Evolutionary conservation across 2,329 filamentous ascomycete genomes (phyloP).

Genomic region (Aureobasidium lini): DNA sequence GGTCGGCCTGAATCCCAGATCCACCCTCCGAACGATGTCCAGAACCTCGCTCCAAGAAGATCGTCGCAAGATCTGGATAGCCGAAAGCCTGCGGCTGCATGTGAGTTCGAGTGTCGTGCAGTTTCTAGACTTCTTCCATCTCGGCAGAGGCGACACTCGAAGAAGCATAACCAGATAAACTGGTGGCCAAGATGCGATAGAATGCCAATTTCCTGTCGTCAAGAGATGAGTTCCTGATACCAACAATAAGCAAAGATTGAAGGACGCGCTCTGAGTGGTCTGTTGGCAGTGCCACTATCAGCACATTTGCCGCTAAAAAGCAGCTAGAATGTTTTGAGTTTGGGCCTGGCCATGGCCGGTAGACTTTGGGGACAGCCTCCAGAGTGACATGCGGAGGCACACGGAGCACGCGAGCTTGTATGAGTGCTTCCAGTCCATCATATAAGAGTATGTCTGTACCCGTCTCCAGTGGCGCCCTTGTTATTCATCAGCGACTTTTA

Average conservation of each 20-base stretch:
- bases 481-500: not conserved
- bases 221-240: not conserved
- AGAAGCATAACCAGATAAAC: not conserved
- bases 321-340: slow-evolving; percentile 7
- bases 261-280: slow-evolving; percentile 2
- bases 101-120: not conserved
- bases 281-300: slow-evolving; percentile 11
- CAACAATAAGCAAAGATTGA: slow-evolving; percentile 9
- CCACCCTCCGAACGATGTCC: not conserved
- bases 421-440: not conserved
- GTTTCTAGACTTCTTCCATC: not conserved
- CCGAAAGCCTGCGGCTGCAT: not conserved
- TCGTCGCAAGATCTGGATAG: not conserved
- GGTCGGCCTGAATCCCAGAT: not conserved
- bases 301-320: not conserved
- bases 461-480: not conserved
- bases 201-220: slow-evolving; percentile 1
- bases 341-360: slow-evolving; percentile 6
- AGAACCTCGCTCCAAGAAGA: not conserved
- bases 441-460: slow-evolving; percentile 2
- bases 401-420: slow-evolving; percentile 2
- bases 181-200: not conserved
- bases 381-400: not conserved
- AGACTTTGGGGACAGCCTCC: not conserved
- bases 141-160: not conserved